phyloP scores from a whole-genome alignment of 2,329 filamentous ascomycete genomes.

The Colletotrichum neosansevieriae region DNA sequence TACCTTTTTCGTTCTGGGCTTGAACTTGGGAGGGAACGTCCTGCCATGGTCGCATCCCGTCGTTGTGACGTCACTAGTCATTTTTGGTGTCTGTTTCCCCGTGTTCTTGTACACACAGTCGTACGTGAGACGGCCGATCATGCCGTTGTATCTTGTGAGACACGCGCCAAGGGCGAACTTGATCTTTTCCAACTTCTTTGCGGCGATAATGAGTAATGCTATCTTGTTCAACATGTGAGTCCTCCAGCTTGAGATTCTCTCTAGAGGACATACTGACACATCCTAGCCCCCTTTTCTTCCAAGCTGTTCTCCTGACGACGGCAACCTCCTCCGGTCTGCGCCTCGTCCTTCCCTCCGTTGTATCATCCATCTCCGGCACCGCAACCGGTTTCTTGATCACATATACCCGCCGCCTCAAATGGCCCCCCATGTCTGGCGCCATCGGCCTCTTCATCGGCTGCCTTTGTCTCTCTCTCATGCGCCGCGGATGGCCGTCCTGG shows the following conservation, averaged over 20 bases:
- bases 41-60: conserved; percentile 72
- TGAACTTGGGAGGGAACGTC: conserved; percentile 74
- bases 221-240: conserved; percentile 70
- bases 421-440: conserved; percentile 66
- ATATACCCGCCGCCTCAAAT: conserved; percentile 69
- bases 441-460: conserved; percentile 63
- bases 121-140: conserved; percentile 65
- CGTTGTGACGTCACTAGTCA: conserved; percentile 62
- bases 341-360: conserved; percentile 73
- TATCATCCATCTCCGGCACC: conserved; percentile 66
- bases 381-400: conserved; percentile 73
- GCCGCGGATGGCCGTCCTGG: conserved; percentile 61
- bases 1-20: conserved; percentile 69
- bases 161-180: conserved; percentile 67
- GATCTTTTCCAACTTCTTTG: conserved; percentile 67
- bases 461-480: conserved; percentile 61
- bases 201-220: conserved; percentile 64
- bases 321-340: conserved; percentile 80
- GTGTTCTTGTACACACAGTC: conserved; percentile 66
- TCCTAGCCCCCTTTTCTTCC: conserved; percentile 78
- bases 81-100: conserved; percentile 62
- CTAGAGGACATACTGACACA: background rate
- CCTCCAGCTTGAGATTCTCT: background rate
- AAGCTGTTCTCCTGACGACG: conserved; percentile 77
- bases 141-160: conserved; percentile 67